Base-by-base conservation (phyloP, 768 basidiomycete genomes). In the Rubroboletus satanas region DNA sequence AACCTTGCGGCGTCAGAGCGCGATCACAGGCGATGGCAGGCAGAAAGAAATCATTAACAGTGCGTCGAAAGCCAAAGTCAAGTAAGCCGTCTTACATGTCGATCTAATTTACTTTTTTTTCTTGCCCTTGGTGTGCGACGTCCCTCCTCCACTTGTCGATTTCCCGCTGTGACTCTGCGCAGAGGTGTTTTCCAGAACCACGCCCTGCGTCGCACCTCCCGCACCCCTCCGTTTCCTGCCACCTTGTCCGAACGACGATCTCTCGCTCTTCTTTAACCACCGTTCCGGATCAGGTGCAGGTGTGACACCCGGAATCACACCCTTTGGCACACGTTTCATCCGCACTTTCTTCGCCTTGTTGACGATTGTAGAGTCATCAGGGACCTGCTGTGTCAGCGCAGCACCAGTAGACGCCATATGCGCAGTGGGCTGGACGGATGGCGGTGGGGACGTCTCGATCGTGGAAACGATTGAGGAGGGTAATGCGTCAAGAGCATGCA, bases 201-300 rank as follows among this genome's bases (percentile, higher is more conserved):
- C 65, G 21, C 90, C 90, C 71, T 91, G 90, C 14, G 87, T 90
- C 21, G 88, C 87, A 37, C 83, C 83, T 43, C 80, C 79, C 18
- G 77, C 76, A 28, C 73, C 75, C 62, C 78, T 83, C 61, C 80
- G 80, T 67, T 81, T 77, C 65, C 72, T 81, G 39, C 78, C 78
- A 49, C 77, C 75, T 17, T 75, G 75, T 36, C 64, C 66, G 66
- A 80, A 83, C 28, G 77, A 81, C 14, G 86, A 79, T 46, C 89
- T 76, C 68, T 91, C 88, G 49, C 82, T 87, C 75, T 90, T 93
- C 81, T 93, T 93, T 56, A 93, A 68, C 90, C 90, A 93, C 58
- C 90, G 76, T 69, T 93, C 90, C 26, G 90, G 89, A 72, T 93
- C 90, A 32, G 91, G 90, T 17, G 83, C 78, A 29, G 90, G 89